Base-by-base conservation (phyloP, 164 flowering plant genomes). In the Malania oleifera region DNA sequence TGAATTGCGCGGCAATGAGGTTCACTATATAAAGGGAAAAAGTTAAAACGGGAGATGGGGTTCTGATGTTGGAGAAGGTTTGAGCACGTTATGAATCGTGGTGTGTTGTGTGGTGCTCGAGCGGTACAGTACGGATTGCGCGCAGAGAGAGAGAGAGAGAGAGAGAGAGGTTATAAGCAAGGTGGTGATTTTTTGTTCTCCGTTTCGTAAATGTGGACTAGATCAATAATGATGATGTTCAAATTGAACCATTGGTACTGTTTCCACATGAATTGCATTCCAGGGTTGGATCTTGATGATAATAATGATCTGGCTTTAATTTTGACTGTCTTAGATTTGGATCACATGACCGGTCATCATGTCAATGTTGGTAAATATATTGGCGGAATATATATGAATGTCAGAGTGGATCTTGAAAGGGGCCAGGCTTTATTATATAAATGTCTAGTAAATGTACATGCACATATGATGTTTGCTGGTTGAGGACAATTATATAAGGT, bases 81-180 rank as follows among this genome's bases (percentile, higher is more conserved):
- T n/a, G 24, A 51, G 37, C 45, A 54, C 46, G 18, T 52, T 35
- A 19, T 29, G 56, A 60, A 31, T 7, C 11, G 39, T 41, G 47
- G 52, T 10, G 23, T 27, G 43, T n/a, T n/a, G n/a, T n/a, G n/a
- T 55, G 68, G 59, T 56, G 58, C 40, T 72, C 67, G 75, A 75
- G 76, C 79, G 72, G 69, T 72, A 51, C 47, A 9, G 75, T 69
- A 69, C 73, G 71, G 64, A 15, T 59, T 65, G 57, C 63, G 44
- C 54, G n/a, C n/a, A n/a, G n/a, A n/a, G n/a, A n/a, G n/a, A n/a
- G n/a, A n/a, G n/a, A n/a, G n/a, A n/a, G n/a, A n/a, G n/a, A n/a
- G n/a, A n/a, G n/a, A 54, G 62, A 25, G 31, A 29, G 67, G 56
- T 46, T 45, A 54, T 41, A 45, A 57, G 37, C 45, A 45, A 52